Base-by-base conservation (phyloP, 805 yeast genomes). In the Candida taoyuanica region DNA sequence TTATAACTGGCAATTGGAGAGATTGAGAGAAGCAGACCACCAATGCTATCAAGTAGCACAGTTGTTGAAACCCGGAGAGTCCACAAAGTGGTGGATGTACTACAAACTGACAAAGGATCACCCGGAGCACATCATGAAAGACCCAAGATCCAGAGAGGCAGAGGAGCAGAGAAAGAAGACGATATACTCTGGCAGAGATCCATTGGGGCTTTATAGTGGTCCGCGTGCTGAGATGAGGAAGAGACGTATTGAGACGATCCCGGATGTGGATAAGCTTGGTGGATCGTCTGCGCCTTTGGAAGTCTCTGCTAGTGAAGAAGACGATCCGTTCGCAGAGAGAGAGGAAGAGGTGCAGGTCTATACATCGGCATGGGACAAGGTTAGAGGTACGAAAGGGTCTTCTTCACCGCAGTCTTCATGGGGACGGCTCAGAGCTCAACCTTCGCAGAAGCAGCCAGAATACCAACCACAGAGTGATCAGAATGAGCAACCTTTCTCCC, bases 121-220 rank as follows among this genome's bases (percentile, higher is more conserved):
- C 47, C 77, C 81, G 0, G 67, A 65, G 16, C 65, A 66, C 34
- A 63, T 73, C 27, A 58, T 81, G 47, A 72, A 71, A 38, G 81
- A 81, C 50, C 88, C 88, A 5, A 60, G 69, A 49, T 50, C 52
- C 0, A 48, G 59, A 46, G 55, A 66, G 24, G 56, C 62, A 11
- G 62, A 53, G 4, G 47, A 46, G 8, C 45, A 44, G 24, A 45
- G 55, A 33, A 40, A 43, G 29, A 53, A 53, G 35, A 40, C 44
- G 2, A 46, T 62, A n/a, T 49, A 62, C 30, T 53, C 63, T 21
- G 63, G 63, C 21, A 63, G 65, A 35, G 69, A 64, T 39, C 66
- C 67, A 1, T 17, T 67, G 36, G 66, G 66, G 0, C 44, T 67
- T 8, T 62, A 65, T 37, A 48, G 60, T n/a, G 64, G 65, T 2